Percentiles rank a stretch among this genome's conserved stretches.
These are phyloP conservation scores for Pythium aristosporum DNA, from an alignment of 352 stramenopile species.

Conservation along the genomic window DNA sequence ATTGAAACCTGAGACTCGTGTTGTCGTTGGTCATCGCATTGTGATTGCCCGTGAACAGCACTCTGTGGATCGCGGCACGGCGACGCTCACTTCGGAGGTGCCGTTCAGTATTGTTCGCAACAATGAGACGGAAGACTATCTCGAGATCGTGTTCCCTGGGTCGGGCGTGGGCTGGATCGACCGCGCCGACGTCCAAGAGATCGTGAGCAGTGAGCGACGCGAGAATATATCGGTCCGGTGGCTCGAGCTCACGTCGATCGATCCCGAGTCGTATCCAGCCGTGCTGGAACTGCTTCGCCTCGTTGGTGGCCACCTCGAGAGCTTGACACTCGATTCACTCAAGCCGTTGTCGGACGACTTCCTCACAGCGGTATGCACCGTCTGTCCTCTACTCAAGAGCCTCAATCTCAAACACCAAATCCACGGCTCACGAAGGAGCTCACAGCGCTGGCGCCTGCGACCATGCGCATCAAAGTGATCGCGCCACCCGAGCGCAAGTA, in stretches of 20 bases:
- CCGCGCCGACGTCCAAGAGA: not conserved
- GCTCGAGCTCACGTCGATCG: too few species aligned
- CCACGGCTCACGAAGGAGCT: too few species aligned
- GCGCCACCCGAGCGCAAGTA: too few species aligned
- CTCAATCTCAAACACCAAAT: not conserved
- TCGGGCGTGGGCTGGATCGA: not conserved
- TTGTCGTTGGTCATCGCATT: slow-evolving; percentile 1
- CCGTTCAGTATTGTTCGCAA: not conserved
- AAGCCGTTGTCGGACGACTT: not conserved
- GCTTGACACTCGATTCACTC: not conserved
- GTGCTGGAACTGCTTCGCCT: slow-evolving; percentile 4
- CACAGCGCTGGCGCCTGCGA: too few species aligned
- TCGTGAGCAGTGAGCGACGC: not conserved
- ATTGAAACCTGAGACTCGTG: not conserved
- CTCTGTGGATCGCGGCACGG: not conserved
- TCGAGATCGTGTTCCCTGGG: slow-evolving; percentile 4
- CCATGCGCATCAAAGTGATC: too few species aligned
- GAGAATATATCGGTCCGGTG: not conserved
- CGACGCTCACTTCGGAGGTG: not conserved
- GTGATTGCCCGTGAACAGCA: not conserved
- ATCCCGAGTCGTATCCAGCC: not conserved
- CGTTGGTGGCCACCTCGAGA: not conserved
- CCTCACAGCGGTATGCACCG: not conserved
- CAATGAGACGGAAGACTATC: not conserved
- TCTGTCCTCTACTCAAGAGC: not conserved